Conservation (phyloP, 78 protist genomes). For the Guillardia theta region DNA sequence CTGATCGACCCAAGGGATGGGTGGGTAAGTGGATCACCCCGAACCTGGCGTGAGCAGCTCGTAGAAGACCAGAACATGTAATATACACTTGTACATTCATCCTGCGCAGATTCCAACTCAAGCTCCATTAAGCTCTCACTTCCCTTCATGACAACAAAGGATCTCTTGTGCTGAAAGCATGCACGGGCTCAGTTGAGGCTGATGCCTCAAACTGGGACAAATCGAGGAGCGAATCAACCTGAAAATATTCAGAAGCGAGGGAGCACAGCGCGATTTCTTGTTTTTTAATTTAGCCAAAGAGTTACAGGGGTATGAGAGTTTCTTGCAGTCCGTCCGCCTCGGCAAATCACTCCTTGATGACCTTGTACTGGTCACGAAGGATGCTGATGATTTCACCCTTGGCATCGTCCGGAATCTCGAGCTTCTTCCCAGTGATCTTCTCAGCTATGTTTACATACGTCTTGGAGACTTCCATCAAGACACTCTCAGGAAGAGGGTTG, state of each 20-base stretch:
- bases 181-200: neutral
- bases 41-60: neutral
- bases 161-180: neutral
- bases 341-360: no score
- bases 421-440: neutral
- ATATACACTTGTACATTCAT: neutral
- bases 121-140: neutral
- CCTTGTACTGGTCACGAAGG: neutral
- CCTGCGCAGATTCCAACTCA: neutral
- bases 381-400: neutral
- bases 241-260: neutral
- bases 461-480: neutral
- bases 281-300: no score
- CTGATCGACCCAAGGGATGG: neutral
- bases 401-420: neutral
- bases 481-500: neutral
- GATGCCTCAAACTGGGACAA: no score
- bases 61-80: neutral
- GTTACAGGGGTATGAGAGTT: no score
- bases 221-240: neutral
- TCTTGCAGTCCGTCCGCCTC: no score
- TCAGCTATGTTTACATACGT: neutral
- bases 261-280: neutral
- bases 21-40: neutral
- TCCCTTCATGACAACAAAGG: neutral